Conservation (phyloP, 2,329 filamentous ascomycete species). For the Helicocarpus griseus region DNA sequence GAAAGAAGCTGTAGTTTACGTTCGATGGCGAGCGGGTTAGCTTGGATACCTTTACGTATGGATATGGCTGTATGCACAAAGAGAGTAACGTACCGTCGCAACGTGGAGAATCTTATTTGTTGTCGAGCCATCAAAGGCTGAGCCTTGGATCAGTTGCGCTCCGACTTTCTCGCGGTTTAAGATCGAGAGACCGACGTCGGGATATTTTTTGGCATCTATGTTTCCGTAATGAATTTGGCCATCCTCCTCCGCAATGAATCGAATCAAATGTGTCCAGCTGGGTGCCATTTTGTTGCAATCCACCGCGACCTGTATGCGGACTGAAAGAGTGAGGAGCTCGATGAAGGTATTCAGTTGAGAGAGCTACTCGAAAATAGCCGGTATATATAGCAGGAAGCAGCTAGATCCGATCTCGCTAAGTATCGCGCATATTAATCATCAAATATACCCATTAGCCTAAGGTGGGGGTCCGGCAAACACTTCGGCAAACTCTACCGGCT, state of each 20-base stretch:
- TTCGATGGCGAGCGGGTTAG: too few relatives aligned
- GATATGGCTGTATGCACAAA: too few relatives aligned
- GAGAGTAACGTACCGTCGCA: not conserved
- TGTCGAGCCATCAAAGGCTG: slow-evolving; percentile 24
- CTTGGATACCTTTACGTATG: too few relatives aligned
- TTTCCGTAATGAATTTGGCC: slow-evolving; percentile 33
- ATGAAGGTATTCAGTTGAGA: too few relatives aligned
- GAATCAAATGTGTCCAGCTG: slow-evolving; percentile 33
- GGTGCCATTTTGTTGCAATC: slow-evolving; percentile 9
- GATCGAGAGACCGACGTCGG: slow-evolving; percentile 28
- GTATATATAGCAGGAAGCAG: too few relatives aligned
- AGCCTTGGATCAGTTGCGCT: slow-evolving; percentile 25
- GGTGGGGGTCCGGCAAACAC: too few relatives aligned
- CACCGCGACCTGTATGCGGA: not conserved
- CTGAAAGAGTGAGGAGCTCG: not conserved
- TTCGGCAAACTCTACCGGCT: too few relatives aligned
- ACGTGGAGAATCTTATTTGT: not conserved
- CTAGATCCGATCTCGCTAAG: too few relatives aligned
- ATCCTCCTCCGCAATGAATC: slow-evolving; percentile 35
- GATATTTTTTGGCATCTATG: slow-evolving; percentile 21
- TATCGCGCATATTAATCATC: too few relatives aligned
- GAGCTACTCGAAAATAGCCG: too few relatives aligned
- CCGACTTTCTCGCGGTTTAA: slow-evolving; percentile 21
- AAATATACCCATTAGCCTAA: too few relatives aligned
- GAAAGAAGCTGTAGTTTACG: slow-evolving; percentile 26